Base-by-base conservation (phyloP, 1,139 yeast species). In the Hyphopichia buzzinii region DNA sequence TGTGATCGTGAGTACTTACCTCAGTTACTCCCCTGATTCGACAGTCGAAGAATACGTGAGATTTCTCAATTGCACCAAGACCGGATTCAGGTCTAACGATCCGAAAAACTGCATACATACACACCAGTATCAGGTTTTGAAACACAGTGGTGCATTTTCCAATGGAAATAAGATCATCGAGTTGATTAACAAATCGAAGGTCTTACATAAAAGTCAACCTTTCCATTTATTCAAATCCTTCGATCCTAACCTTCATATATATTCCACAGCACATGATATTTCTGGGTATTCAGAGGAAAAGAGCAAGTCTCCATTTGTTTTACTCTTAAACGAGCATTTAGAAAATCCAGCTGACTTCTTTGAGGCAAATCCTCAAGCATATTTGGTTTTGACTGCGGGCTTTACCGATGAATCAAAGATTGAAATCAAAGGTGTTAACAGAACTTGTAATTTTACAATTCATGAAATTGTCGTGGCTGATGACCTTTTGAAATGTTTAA, bases 231-330 rank as follows among this genome's bases (percentile, higher is more conserved):
- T 90, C 65, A 79, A 75, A 47, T 59, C 54, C 3, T 47, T 52
- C 8, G 63, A 67, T 32, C 37, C 50, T 2, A 69, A 67, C n/a
- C 55, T 79, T 17, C 67, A 73, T 4, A 53, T 84, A 1, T 89
- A 79, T 55, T 81, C 85, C 12, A 81, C 95, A 0, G 97, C 96
- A 1, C 96, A 90, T 52, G 94, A 84, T 46, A 49, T 67, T 3
- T 57, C 67, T 2, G 72, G 77, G 2, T 89, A 88, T 50, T 57
- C 59, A 10, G 60, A 60, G 7, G 97, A 90, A 54, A 64, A 60
- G 3, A 62, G 75, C 24, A 77, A 72, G 46, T 75, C 90, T 0
- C 81, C 82, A 1, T 68, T 86, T 44, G 79, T 81, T 0, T 54
- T 90, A 12, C 77, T 84, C 42, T 66, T 89, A 44, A 88, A 87